Conservation (phyloP, 768 basidiomycete species). For the Termitomyces titanicus region DNA sequence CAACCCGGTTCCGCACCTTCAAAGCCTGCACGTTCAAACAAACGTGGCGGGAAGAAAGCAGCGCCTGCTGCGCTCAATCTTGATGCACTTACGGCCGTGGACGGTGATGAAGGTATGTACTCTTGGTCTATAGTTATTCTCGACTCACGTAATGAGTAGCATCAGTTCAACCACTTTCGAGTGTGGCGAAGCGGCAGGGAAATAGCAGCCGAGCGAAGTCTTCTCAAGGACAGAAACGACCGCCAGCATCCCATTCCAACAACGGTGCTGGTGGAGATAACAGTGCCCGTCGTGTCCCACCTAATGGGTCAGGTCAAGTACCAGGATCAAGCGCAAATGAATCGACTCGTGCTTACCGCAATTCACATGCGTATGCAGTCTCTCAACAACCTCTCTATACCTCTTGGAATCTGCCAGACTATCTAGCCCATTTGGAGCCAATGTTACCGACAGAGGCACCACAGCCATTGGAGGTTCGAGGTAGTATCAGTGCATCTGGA, state of each 20-base stretch:
- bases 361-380: constrained; percentile 75
- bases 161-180: constrained; percentile 6
- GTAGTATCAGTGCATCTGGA: constrained; percentile 24
- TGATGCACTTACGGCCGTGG: constrained; percentile 33
- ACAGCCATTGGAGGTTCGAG: constrained; percentile 68
- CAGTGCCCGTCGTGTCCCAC: constrained; percentile 46
- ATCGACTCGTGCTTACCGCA: constrained; percentile 65
- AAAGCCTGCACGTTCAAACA: constrained; percentile 33
- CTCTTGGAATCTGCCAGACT: constrained; percentile 92
- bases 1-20: constrained; percentile 28
- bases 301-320: constrained; percentile 33
- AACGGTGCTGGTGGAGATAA: constrained; percentile 35
- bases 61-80: constrained; percentile 19
- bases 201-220: constrained; percentile 37
- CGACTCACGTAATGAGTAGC: constrained; percentile 14
- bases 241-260: constrained; percentile 29
- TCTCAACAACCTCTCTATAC: constrained; percentile 77
- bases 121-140: background rate
- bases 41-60: constrained; percentile 43
- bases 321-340: constrained; percentile 38
- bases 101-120: constrained; percentile 64
- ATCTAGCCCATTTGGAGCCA: constrained; percentile 80
- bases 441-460: constrained; percentile 79
- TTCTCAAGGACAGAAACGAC: constrained; percentile 36
- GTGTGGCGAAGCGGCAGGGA: constrained; percentile 31